These are phyloP conservation scores for Pseudonitzschia pungens DNA, from an alignment of 108 stramenopile species.

Conservation along the genomic window DNA sequence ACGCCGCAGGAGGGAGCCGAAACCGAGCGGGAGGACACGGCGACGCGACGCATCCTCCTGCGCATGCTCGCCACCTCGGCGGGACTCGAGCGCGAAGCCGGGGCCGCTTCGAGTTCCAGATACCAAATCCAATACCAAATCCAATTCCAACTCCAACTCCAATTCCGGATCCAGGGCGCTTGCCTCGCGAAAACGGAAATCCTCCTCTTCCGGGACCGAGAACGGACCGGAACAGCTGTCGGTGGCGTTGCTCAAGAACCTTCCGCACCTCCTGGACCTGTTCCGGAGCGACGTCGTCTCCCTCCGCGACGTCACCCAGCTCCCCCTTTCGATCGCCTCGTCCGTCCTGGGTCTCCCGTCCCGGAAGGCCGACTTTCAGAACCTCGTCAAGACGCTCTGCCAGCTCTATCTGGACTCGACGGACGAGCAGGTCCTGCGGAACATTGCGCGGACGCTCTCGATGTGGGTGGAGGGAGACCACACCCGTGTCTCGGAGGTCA, in stretches of 20 bases:
- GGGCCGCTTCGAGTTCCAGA: too few relatives aligned
- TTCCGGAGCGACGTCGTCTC: slow-evolving; percentile 76
- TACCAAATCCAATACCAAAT: too few relatives aligned
- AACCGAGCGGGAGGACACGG: slow-evolving; percentile 47
- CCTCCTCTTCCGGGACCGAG: slow-evolving; percentile 20
- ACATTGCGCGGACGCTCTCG: slow-evolving; percentile 54
- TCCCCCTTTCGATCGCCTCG: slow-evolving; percentile 67
- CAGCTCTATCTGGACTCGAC: slow-evolving; percentile 62
- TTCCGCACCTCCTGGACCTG: slow-evolving; percentile 68
- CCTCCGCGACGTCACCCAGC: slow-evolving; percentile 55
- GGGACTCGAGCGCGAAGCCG: slow-evolving; percentile 52
- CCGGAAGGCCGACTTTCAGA: slow-evolving; percentile 69
- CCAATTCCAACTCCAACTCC: slow-evolving; percentile 1
- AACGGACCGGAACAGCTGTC: slow-evolving; percentile 62
- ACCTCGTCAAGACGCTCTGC: slow-evolving; percentile 62
- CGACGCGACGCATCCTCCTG: slow-evolving; percentile 74
- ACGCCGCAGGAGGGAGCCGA: slow-evolving; percentile 29
- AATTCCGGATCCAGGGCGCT: neutral
- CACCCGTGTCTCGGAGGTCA: slow-evolving; percentile 60
- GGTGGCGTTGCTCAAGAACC: slow-evolving; percentile 57
- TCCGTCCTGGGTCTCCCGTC: slow-evolving; percentile 71
- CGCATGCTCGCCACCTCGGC: slow-evolving; percentile 69
- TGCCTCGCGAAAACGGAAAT: slow-evolving; percentile 7
- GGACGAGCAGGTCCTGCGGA: slow-evolving; percentile 59
- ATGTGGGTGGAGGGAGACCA: slow-evolving; percentile 65